phyloP scores from a whole-genome alignment of 345 rosid genomes.

The Ceriops zippeliana region DNA sequence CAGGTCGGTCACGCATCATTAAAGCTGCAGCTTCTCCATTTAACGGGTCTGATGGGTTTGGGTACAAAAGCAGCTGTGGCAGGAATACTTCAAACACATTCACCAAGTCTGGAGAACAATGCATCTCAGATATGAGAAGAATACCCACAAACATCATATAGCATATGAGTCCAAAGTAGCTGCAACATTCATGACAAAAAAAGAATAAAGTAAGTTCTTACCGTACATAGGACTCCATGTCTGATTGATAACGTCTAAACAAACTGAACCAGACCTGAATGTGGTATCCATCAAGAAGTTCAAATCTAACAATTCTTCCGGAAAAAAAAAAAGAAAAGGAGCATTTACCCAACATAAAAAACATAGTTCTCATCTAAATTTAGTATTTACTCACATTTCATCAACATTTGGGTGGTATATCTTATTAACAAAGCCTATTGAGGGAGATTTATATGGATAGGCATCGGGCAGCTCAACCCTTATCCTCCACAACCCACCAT shows the following conservation, averaged over 20 bases:
- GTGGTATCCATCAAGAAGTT: constrained; percentile 1
- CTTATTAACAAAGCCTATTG: constrained; percentile 52
- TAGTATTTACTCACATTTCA: constrained; percentile 45
- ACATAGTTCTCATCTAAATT: background rate
- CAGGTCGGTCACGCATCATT: constrained; percentile 38
- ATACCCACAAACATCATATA: background rate
- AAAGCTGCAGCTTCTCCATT: constrained; percentile 98
- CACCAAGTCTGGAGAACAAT: constrained; percentile 60
- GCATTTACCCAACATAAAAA: background rate
- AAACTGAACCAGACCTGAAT: constrained; percentile 70
- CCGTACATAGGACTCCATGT: constrained; percentile 80
- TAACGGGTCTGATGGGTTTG: constrained; percentile 92
- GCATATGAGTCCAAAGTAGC: background rate
- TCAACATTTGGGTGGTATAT: constrained; percentile 93
- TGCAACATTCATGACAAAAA: background rate
- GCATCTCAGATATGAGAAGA: constrained; percentile 13
- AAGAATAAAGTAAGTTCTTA: constrained; percentile 18
- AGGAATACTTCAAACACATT: constrained; percentile 94
- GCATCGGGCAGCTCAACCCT: constrained; percentile 97
- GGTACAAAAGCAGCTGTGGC: constrained; percentile 95
- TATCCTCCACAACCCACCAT: constrained; percentile 95
- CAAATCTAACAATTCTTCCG: constrained; percentile 9
- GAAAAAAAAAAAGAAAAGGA: constrained; percentile 3
- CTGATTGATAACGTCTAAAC: constrained; percentile 92
- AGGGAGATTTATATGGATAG: constrained; percentile 62